A percentile compares a stretch with the other conserved stretches of the same genome.
These are phyloP conservation scores for Penicillium griseofulvum DNA, from an alignment of 2,329 filamentous ascomycete genomes.

Conservation along the genomic window DNA sequence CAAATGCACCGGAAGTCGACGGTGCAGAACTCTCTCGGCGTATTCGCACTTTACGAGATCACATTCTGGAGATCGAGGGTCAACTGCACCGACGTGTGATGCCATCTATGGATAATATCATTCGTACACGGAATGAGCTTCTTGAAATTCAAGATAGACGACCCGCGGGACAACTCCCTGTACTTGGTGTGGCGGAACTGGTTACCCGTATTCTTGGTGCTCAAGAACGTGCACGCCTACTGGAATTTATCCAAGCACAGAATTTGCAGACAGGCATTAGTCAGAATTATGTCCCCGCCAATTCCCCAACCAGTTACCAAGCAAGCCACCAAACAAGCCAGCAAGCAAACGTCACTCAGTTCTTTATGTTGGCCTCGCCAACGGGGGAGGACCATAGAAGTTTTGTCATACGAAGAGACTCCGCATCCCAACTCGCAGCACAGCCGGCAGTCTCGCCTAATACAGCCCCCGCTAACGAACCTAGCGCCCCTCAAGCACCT, in stretches of 20 bases:
- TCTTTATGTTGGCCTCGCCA: slow-evolving; percentile 1
- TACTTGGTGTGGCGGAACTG: slow-evolving; percentile 25
- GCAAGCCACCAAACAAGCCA: neutral
- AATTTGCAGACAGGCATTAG: neutral
- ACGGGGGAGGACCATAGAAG: neutral
- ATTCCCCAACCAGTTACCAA: neutral
- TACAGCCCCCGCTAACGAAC: slow-evolving; percentile 1
- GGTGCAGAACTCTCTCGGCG: neutral
- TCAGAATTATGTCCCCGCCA: neutral
- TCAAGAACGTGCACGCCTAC: neutral
- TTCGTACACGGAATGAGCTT: slow-evolving; percentile 30
- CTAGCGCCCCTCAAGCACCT: slow-evolving; percentile 2
- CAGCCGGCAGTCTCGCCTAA: neutral
- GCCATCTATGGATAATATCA: slow-evolving; percentile 33
- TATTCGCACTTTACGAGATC: slow-evolving; percentile 10
- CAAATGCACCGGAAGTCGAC: neutral
- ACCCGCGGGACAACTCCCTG: slow-evolving; percentile 24
- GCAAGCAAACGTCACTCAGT: too few relatives aligned
- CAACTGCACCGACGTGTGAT: slow-evolving; percentile 28
- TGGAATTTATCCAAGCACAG: neutral
- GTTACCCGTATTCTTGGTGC: slow-evolving; percentile 6
- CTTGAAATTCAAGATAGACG: slow-evolving; percentile 34
- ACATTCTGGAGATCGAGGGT: slow-evolving; percentile 29
- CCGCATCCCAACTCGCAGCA: neutral
- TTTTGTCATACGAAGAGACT: neutral